Percentiles rank a stretch among this genome's conserved stretches.
These are phyloP conservation scores for Didymella sp. DNA, from an alignment of 2,329 filamentous ascomycete species.

Conservation along the genomic window DNA sequence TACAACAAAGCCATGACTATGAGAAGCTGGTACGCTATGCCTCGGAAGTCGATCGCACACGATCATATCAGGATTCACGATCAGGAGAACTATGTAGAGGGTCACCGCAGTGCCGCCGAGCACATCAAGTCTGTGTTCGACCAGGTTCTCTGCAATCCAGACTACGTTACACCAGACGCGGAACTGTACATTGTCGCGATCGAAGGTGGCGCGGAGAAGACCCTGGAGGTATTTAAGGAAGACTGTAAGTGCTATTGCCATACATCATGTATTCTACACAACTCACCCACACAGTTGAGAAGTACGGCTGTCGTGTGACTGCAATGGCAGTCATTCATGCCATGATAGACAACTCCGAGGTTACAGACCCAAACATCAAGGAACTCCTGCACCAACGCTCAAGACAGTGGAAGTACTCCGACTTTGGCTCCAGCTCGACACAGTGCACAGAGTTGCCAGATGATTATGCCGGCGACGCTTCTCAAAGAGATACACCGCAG, in stretches of 20 bases:
- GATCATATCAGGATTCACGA: constrained; percentile 60
- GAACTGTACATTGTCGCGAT: constrained; percentile 75
- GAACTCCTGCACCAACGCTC: constrained; percentile 43
- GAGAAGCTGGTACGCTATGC: constrained; percentile 63
- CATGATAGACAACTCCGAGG: constrained; percentile 26
- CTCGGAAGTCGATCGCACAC: constrained; percentile 67
- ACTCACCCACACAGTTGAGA: constrained; percentile 33
- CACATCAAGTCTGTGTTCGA: constrained; percentile 75
- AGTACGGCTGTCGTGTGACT: constrained; percentile 33
- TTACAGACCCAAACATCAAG: constrained; percentile 33
- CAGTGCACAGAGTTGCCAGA: constrained; percentile 37
- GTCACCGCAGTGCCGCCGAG: constrained; percentile 62
- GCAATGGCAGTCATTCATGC: constrained; percentile 46
- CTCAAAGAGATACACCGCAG: neutral
- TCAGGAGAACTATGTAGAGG: constrained; percentile 66
- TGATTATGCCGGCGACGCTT: constrained; percentile 15
- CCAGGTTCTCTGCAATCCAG: constrained; percentile 60
- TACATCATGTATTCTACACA: neutral
- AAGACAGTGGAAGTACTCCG: constrained; percentile 43
- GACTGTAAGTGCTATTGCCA: constrained; percentile 55
- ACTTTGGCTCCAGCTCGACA: constrained; percentile 21
- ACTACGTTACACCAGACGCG: constrained; percentile 57
- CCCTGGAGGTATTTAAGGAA: constrained; percentile 65
- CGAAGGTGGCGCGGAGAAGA: constrained; percentile 68
- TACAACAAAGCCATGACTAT: constrained; percentile 66